Base-by-base conservation (phyloP, 257 asterid genomes). In the Lycium ferocissimum region DNA sequence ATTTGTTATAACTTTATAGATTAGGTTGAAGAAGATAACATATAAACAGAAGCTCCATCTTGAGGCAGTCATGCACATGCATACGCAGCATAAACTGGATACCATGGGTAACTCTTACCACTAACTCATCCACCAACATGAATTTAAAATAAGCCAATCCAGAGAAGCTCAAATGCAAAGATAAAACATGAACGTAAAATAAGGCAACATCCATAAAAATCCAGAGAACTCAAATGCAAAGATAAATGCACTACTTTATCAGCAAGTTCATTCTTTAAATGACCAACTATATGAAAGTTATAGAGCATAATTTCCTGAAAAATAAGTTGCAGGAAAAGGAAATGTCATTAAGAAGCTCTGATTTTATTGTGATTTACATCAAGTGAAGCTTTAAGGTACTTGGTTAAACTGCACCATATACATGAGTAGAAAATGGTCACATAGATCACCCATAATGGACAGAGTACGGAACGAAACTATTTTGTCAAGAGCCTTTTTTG, bases 241-340 rank as follows among this genome's bases (percentile, higher is more conserved):
- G 2, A 51, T 76, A 76, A 49, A 51, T 76, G 47, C 26, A 51
- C 63, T 76, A 76, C 45, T 22, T 51, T 76, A 76, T 76, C 81
- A 76, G 63, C 63, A 51, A 76, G 14, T 22, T 22, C 63, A 76
- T 22, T 76, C 63, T 76, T 51, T 54, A n/a, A 51, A 12, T 22
- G 22, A 22, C 47, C 81, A 49, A 7, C 49, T 58, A 7, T 22
- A 76, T 76, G 7, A 10, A 67, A 83, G 47, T 35, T 20, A 53
- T 35, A 53, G 26, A 35, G 35, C 57, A 51, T 17, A 83, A 58
- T 51, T 83, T 47, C 67, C 67, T 17, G 65, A 82, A 47, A 20
- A 49, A 8, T 45, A 7, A 82, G 78, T 49, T 35, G 40, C 54
- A 47, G 40, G 26, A 47, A 69, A 13, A 72, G 54, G 59, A 80